phyloP scores from a whole-genome alignment of 306 rosid species.

The Citrullus colocynthis region DNA sequence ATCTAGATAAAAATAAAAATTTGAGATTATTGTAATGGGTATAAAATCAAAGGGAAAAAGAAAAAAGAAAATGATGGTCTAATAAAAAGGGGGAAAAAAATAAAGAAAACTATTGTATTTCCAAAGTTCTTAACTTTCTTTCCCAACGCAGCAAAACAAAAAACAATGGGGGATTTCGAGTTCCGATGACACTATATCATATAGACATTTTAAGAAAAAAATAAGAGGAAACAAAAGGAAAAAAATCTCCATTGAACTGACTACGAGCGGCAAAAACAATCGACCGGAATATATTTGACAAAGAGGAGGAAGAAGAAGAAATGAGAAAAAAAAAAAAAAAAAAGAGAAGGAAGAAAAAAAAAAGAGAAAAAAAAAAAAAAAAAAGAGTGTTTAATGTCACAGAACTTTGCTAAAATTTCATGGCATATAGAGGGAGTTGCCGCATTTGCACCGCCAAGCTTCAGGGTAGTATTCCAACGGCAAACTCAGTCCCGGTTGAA shows the following conservation, averaged over 20 bases:
- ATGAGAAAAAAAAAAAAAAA: not conserved
- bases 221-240: too few species aligned
- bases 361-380: not conserved
- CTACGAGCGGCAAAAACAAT: not conserved
- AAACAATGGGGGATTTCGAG: not conserved
- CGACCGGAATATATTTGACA: not conserved
- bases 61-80: not conserved
- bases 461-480: slow-evolving; percentile 92
- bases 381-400: not conserved
- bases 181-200: not conserved
- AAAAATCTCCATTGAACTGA: slow-evolving; percentile 4
- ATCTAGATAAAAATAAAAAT: too few species aligned
- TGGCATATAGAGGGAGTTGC: slow-evolving; percentile 73
- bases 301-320: not conserved
- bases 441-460: slow-evolving; percentile 99
- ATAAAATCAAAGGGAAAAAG: not conserved
- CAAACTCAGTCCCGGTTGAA: slow-evolving; percentile 58
- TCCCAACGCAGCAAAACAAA: slow-evolving; percentile 6
- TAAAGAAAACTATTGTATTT: not conserved
- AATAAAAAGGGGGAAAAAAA: not conserved
- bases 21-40: too few species aligned
- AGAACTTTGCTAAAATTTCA: slow-evolving; percentile 6
- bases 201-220: not conserved
- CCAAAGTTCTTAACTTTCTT: not conserved
- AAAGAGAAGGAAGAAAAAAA: too few species aligned